phyloP scores from a whole-genome alignment of 176 grass and related monocot genomes.

The Carex littledalei region DNA sequence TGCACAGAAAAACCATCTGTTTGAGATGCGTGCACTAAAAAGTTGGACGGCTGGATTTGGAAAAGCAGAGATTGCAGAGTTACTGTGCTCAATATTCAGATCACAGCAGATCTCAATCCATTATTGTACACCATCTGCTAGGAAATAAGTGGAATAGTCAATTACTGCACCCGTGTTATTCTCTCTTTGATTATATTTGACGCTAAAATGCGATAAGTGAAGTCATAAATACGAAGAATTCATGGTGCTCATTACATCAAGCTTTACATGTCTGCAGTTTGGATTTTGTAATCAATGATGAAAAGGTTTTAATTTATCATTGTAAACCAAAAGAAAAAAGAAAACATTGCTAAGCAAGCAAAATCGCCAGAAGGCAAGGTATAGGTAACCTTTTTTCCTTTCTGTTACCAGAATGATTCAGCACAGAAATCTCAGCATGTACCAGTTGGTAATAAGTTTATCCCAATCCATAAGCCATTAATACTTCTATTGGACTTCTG shows the following conservation, averaged over 20 bases:
- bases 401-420: background rate
- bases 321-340: constrained; percentile 29
- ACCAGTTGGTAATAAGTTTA: background rate
- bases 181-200: background rate
- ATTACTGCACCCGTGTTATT: background rate
- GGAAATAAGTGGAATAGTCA: background rate
- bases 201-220: background rate
- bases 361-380: background rate
- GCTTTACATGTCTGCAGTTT: background rate
- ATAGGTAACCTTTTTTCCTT: background rate
- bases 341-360: background rate
- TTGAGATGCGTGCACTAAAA: too few relatives aligned
- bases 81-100: too few relatives aligned
- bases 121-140: background rate
- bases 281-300: constrained; percentile 26
- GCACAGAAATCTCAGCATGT: background rate
- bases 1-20: too few relatives aligned
- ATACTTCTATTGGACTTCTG: background rate
- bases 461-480: background rate
- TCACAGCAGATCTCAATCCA: too few relatives aligned
- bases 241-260: background rate
- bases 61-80: too few relatives aligned
- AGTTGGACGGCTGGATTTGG: too few relatives aligned
- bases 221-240: background rate
- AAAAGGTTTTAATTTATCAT: constrained; percentile 52